Evolutionary conservation across 2,329 filamentous ascomycete species (phyloP), one percentile per base, ranked within the genome.

Genomic region (Clonostachys rhizophaga): DNA sequence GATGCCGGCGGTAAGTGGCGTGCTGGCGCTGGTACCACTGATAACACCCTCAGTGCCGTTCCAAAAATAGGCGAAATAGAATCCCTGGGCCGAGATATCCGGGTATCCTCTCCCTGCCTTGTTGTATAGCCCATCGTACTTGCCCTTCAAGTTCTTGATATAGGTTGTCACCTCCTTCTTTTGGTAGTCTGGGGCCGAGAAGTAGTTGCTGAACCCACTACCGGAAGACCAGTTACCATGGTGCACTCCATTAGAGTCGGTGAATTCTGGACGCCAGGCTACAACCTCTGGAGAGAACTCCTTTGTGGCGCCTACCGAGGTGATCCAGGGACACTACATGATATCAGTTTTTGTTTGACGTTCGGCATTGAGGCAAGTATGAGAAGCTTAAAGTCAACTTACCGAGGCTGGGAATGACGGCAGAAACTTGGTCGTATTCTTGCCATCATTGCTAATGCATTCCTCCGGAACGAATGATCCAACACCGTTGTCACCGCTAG

Each of bases 381-480:
- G 24, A 30, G 24, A 30, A 30, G 9, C 9, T 30, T 30, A 10
- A 30, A 10, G 37, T 2, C 67, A 42, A 42, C 41, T 42, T 24
- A 42, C 41, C 14, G 41, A 66, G 1, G 74, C 68, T 0, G 81
- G 81, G 66, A 84, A 84, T 16, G 62, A 62, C 1, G 79, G 72
- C 3, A 76, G 59, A 62, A 83, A 84, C 12, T 68, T 66, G 7
- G 69, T 68, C 1, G 67, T 76, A 52, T 80, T 75, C 49, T 70
- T 74, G 36, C 79, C 81, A 47, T 83, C 77, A 54, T 80, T 81
- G 52, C 69, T 69, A 41, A 71, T 55, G 58, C 79, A 84, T 10
- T 47, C 44, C 6, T 46, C 45, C 0, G 17, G 7, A 2, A 36
- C 35, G 30, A 43, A 43, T 16, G 50, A 50, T 3, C 48, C 47